These are phyloP conservation scores for Termitomyces sp. DNA, from an alignment of 768 basidiomycete genomes.

Conservation along the genomic window DNA sequence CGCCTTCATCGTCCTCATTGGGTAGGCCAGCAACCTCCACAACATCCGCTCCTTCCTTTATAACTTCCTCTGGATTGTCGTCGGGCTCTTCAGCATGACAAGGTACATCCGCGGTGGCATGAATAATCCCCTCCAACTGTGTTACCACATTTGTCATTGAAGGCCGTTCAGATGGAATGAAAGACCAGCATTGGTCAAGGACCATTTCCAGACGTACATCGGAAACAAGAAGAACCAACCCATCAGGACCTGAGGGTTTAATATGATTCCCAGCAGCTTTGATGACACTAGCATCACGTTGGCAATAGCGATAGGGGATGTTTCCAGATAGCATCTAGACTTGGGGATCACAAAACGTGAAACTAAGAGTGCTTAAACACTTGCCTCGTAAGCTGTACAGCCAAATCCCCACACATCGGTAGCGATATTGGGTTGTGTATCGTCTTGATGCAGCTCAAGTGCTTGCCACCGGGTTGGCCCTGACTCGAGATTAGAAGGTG, in stretches of 20 bases:
- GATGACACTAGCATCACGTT: slow-evolving; percentile 11
- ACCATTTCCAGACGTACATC: neutral
- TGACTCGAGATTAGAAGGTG: slow-evolving; percentile 22
- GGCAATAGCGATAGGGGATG: slow-evolving; percentile 11
- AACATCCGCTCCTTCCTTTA: too few species aligned
- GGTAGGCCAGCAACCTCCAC: too few species aligned
- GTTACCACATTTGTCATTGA: slow-evolving; percentile 6
- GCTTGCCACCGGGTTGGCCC: slow-evolving; percentile 30
- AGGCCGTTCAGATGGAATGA: slow-evolving; percentile 1
- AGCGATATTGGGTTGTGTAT: slow-evolving; percentile 18
- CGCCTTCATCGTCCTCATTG: too few species aligned
- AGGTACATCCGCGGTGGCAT: too few species aligned
- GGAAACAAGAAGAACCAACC: neutral
- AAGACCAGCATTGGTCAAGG: slow-evolving; percentile 12
- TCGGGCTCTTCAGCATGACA: too few species aligned
- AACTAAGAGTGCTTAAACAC: neutral
- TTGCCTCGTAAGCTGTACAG: slow-evolving; percentile 30
- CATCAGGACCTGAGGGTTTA: slow-evolving; percentile 9
- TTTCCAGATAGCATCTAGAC: slow-evolving; percentile 9
- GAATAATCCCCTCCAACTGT: neutral
- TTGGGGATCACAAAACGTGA: neutral
- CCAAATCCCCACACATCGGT: slow-evolving; percentile 32
- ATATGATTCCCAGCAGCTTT: slow-evolving; percentile 6
- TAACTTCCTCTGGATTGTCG: too few species aligned
- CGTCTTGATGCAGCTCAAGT: slow-evolving; percentile 28